Base-by-base conservation (phyloP, 192 early-diverging fungal species). In the Coemansia reversa region DNA sequence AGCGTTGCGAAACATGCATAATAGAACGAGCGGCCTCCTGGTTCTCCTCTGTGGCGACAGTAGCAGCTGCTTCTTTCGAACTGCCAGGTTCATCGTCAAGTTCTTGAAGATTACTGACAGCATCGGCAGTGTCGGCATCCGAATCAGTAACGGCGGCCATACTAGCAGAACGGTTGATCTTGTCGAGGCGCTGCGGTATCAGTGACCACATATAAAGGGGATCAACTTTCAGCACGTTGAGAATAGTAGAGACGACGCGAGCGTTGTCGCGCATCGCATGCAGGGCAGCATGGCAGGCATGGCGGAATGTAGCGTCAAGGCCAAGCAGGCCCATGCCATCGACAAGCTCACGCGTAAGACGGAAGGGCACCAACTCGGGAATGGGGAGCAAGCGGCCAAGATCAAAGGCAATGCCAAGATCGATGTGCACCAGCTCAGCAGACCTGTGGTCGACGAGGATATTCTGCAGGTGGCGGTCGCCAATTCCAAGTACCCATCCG, bases 321-420 rank as follows among this genome's bases (percentile, higher is more conserved):
- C 89, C 89, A 22, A 86, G 86, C 16, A 93, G 68, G 5, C 96
- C 96, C 83, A 98, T 88, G 39, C 91, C 95, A 54, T 93, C 86
- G 8, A 94, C 84, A 55, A 97, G 86, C 62, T 98, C 93, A 35
- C 89, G 84, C 5, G 94, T 96, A 52, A 98, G 71, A 27, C 96
- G 84, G 66, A 95, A 98, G 6, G 96, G 96, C 0, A 98, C 92
- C 23, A 89, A 74, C 76, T 98, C 96, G 18, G 96, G 95, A 18
- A 91, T 86, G 2, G 91, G 82, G 12, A 98, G 74, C 24, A 90
- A 71, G 72, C 89, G 92, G 18, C 96, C 96, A 70, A 93, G 87
- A 60, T 98, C 96, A 82, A 98, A 98, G 14, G 94, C 93, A 48
- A 98, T 95, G 16, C 95, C 96, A 47, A 96, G 86, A 70, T 98